These are phyloP conservation scores for Salvia miltiorrhiza DNA, from an alignment of 257 asterid genomes.

Conservation along the genomic window DNA sequence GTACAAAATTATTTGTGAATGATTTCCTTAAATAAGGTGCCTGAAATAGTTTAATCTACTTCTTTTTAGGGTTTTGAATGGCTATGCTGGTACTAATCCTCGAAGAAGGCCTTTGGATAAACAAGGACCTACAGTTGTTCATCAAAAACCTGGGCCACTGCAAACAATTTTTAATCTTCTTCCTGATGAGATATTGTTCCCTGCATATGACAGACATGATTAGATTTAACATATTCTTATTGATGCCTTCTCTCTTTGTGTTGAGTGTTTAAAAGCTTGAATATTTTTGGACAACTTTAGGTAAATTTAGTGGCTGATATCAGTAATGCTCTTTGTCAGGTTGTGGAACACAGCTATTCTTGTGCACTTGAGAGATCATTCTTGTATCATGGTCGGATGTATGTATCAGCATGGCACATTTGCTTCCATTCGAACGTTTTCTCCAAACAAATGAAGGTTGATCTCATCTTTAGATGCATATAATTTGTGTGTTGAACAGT, in stretches of 20 bases:
- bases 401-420: slow-evolving; percentile 88
- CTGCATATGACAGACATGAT: slow-evolving; percentile 15
- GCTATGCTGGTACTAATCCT: slow-evolving; percentile 57
- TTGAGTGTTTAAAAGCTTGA: slow-evolving; percentile 8
- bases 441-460: slow-evolving; percentile 97
- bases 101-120: slow-evolving; percentile 60
- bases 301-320: slow-evolving; percentile 28
- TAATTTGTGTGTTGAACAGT: slow-evolving; percentile 27
- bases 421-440: slow-evolving; percentile 98
- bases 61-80: slow-evolving; percentile 67
- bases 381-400: slow-evolving; percentile 96
- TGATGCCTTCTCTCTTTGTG: slow-evolving; percentile 15
- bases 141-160: slow-evolving; percentile 92
- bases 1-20: background rate
- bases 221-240: slow-evolving; percentile 5
- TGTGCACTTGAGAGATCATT: slow-evolving; percentile 99
- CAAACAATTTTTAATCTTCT: slow-evolving; percentile 89
- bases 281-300: slow-evolving; percentile 12
- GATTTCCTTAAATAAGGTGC: slow-evolving; percentile 1
- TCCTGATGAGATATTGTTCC: slow-evolving; percentile 74
- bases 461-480: slow-evolving; percentile 34
- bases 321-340: slow-evolving; percentile 41
- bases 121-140: slow-evolving; percentile 81
- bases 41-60: slow-evolving; percentile 45
- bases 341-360: slow-evolving; percentile 91